Conservation (phyloP, 2,329 filamentous ascomycete genomes). For the Ophiostoma sp. region DNA sequence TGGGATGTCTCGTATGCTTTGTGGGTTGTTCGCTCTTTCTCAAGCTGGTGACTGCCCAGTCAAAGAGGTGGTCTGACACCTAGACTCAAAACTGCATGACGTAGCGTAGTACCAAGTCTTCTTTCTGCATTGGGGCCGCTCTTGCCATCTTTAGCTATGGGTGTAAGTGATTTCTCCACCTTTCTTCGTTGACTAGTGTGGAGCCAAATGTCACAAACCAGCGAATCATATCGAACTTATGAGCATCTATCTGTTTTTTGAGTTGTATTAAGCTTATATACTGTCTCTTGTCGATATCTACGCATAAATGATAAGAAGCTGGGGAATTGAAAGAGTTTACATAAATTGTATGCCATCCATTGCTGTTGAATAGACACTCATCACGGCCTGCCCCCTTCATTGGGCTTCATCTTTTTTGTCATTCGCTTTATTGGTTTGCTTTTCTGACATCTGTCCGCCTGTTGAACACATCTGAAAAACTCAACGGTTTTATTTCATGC, state of each 20-base stretch:
- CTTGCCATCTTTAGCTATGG: neutral
- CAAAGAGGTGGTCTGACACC: constrained; percentile 14
- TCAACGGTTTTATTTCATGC: neutral
- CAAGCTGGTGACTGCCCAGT: neutral
- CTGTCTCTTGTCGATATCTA: neutral
- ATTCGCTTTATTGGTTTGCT: no score
- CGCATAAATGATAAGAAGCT: neutral
- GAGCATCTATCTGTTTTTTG: neutral
- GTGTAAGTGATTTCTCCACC: constrained; percentile 5
- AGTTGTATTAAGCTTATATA: neutral
- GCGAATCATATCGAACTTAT: neutral
- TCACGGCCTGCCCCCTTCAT: neutral
- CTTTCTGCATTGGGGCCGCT: neutral
- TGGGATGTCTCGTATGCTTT: constrained; percentile 11
- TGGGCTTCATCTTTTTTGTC: neutral
- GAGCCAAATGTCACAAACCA: neutral
- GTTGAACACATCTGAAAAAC: no score
- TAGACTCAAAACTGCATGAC: neutral
- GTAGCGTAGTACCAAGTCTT: neutral
- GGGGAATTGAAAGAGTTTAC: neutral
- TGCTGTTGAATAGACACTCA: neutral
- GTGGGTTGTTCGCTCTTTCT: neutral
- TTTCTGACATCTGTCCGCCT: no score
- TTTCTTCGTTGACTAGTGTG: neutral
- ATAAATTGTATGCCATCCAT: neutral